Conservation (phyloP, 352 stramenopile species). For the Globisporangium alternatum region DNA sequence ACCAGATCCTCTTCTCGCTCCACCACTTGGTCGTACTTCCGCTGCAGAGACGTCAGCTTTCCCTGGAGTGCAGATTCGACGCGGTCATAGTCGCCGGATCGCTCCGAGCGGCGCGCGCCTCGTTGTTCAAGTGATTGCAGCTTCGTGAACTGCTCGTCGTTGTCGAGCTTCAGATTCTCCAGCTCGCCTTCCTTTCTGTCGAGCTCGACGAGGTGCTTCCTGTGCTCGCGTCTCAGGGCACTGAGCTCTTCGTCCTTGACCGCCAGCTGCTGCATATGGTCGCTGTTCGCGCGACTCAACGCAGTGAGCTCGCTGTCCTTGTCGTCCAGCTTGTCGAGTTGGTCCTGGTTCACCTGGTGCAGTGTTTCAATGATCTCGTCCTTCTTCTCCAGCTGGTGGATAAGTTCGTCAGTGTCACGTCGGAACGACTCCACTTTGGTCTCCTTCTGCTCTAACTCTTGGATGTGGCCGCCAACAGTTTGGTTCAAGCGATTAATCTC, state of each 20-base stretch:
- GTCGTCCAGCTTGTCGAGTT: conserved; percentile 27
- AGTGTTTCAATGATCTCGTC: conserved; percentile 9
- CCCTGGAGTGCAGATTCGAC: conserved; percentile 15
- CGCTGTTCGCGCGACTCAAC: conserved; percentile 21
- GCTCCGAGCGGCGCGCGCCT: conserved; percentile 15
- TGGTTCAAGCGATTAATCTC: conserved; percentile 9
- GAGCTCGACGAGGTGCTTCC: conserved; percentile 17
- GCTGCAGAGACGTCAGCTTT: conserved; percentile 25
- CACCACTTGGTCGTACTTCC: conserved; percentile 28
- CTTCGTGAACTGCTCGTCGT: conserved; percentile 26
- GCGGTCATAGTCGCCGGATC: conserved; percentile 16
- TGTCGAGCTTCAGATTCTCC: conserved; percentile 24
- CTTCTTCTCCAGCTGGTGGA: conserved; percentile 13
- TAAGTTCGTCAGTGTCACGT: conserved; percentile 11
- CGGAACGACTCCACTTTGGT: conserved; percentile 4
- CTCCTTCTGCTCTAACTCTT: conserved; percentile 6
- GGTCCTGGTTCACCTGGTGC: conserved; percentile 20
- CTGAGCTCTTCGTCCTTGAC: conserved; percentile 29
- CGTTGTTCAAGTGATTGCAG: conserved; percentile 26
- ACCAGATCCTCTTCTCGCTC: conserved; percentile 30
- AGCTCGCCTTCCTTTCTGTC: conserved; percentile 20
- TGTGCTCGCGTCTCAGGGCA: conserved; percentile 23
- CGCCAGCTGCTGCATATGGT: conserved; percentile 20
- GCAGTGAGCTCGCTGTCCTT: conserved; percentile 28
- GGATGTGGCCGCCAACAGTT: neutral